Evolutionary conservation across 805 yeast species (phyloP), one percentile per base, ranked within the genome.

Genomic region (Saccharomycopsis oosterbeekiorum): DNA sequence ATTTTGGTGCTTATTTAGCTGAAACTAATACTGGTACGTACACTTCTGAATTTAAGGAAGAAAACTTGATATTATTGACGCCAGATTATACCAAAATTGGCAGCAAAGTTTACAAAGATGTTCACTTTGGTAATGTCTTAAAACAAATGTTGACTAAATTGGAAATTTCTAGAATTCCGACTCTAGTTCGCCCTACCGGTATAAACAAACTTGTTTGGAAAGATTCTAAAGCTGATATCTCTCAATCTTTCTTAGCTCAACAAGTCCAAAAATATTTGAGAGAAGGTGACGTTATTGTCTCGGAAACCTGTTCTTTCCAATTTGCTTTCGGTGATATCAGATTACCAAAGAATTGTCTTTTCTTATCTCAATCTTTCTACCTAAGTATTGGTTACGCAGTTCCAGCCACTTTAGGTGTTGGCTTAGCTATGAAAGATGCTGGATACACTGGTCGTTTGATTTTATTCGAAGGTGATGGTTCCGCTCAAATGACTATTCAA

Each of bases 401-500:
- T 34, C 97, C 97, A 1, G 88, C 92, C 11, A 80, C 94, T 4
- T 79, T 92, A 61, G 97, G 97, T 57, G 87, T 85, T 29, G 84
- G 89, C 19, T 74, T 88, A 60, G 97, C 93, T 0, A 75, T 81
- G 73, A 77, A 79, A 58, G 96, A 88, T 68, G 65, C 67, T 12
- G 67, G 68, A 50, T 69, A 69, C 42, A 58, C 68, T 2, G 79
- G 84, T 39, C 80, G 96, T 67, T 77, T 91, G 55, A 76, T 89
- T 21, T 75, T 91, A 26, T 74, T 89, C 17, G 91, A 88, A 76
- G 97, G 97, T 60, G 97, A 92, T 71, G 97, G 97, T 1, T 85
- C 96, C 1, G 93, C 97, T 1, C 96, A 89, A 75, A 88, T 92
- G 96, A 90, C 97, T 4, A 78, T 87, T 60, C 97, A 92, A 77